phyloP scores from a whole-genome alignment of 2,329 filamentous ascomycete genomes.

The Cladosporium phlei region DNA sequence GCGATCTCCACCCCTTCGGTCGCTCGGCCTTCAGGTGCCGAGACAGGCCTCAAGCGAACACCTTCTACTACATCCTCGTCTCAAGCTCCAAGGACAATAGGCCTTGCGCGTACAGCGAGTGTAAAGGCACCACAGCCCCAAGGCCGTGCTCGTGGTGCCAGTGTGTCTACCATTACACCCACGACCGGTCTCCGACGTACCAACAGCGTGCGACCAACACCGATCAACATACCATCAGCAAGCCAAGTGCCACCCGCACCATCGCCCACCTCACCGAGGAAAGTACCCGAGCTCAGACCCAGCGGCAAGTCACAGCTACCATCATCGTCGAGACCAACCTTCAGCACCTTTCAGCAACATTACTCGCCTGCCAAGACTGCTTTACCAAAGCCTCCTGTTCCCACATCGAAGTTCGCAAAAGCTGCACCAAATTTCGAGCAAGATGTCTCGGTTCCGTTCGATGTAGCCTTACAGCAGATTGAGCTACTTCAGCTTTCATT shows the following conservation, averaged over 20 bases:
- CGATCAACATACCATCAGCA: slow-evolving; percentile 1
- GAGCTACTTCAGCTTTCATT: slow-evolving; percentile 63
- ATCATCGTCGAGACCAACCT: slow-evolving; percentile 45
- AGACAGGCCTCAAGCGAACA: slow-evolving; percentile 8
- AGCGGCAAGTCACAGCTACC: slow-evolving; percentile 29
- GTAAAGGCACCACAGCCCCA: slow-evolving; percentile 2
- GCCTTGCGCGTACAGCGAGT: slow-evolving; percentile 7
- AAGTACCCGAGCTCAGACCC: slow-evolving; percentile 3
- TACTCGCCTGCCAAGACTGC: slow-evolving; percentile 60
- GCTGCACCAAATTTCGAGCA: slow-evolving; percentile 29
- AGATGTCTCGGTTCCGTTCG: slow-evolving; percentile 18
- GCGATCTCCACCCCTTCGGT: neutral
- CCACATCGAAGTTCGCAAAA: slow-evolving; percentile 9
- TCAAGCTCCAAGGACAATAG: neutral
- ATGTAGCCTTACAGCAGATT: slow-evolving; percentile 44
- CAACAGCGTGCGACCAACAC: slow-evolving; percentile 7
- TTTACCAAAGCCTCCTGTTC: slow-evolving; percentile 57
- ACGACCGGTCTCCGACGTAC: slow-evolving; percentile 4
- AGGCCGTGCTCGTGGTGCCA: neutral
- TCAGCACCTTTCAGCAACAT: slow-evolving; percentile 62
- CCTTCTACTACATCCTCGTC: slow-evolving; percentile 3
- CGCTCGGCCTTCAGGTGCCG: neutral
- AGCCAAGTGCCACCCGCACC: neutral
- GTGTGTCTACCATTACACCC: neutral
- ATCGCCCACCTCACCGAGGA: slow-evolving; percentile 9